phyloP scores from a whole-genome alignment of 2,329 filamentous ascomycete species.

The Monosporascus sp. region DNA sequence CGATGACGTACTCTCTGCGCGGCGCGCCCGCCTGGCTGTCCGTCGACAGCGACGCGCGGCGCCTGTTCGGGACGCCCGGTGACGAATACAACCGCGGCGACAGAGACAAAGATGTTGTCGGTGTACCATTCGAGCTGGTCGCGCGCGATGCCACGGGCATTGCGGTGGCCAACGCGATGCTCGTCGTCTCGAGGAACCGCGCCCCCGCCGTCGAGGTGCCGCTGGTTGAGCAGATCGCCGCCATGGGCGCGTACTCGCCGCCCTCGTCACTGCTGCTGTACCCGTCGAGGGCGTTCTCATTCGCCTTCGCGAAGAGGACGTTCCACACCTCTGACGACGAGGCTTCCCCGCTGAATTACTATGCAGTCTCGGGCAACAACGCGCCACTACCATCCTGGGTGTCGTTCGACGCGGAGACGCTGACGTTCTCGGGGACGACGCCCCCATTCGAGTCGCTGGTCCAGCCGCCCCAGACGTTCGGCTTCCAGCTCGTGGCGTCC shows the following conservation, averaged over 20 bases:
- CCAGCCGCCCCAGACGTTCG: constrained; percentile 66
- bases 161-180: constrained; percentile 58
- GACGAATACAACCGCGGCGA: constrained; percentile 38
- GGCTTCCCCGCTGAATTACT: constrained; percentile 55
- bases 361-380: constrained; percentile 69
- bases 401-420: constrained; percentile 57
- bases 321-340: constrained; percentile 51
- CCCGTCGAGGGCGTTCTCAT: constrained; percentile 47
- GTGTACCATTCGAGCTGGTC: constrained; percentile 58
- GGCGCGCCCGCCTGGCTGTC: constrained; percentile 68
- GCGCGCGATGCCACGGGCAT: constrained; percentile 64
- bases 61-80: constrained; percentile 65
- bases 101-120: constrained; percentile 45
- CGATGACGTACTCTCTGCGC: constrained; percentile 62
- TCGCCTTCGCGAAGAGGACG: constrained; percentile 50
- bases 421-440: constrained; percentile 67
- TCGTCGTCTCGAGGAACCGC: constrained; percentile 60
- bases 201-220: constrained; percentile 52
- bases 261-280: constrained; percentile 54
- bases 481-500: constrained; percentile 69
- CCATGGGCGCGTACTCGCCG: constrained; percentile 54
- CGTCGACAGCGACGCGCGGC: constrained; percentile 59
- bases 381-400: constrained; percentile 86
- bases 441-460: constrained; percentile 59
- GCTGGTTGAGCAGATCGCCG: constrained; percentile 51